Percentiles rank a stretch among this genome's conserved stretches.
phyloP scores from a whole-genome alignment of 768 basidiomycete species.

The Aureoboletus auriporus region DNA sequence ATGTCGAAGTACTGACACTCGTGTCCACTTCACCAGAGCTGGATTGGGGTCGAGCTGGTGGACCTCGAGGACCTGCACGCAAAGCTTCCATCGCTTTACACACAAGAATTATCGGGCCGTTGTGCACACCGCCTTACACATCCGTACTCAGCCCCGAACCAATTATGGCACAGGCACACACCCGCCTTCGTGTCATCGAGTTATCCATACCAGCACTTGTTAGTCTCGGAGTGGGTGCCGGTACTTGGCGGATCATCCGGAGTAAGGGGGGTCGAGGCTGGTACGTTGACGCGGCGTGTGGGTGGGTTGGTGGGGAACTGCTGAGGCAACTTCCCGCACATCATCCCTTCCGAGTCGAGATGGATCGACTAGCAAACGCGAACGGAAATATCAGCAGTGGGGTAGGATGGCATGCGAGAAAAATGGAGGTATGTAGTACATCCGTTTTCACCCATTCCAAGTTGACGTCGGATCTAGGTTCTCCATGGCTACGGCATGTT shows the following conservation, averaged over 20 bases:
- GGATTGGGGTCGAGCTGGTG: constrained; percentile 44
- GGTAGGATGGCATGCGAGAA: constrained; percentile 93
- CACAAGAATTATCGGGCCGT: constrained; percentile 69
- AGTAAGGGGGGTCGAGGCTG: constrained; percentile 94
- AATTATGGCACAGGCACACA: constrained; percentile 41
- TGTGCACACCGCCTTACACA: constrained; percentile 75
- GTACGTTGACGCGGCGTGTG: constrained; percentile 88
- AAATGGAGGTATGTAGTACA: constrained; percentile 84
- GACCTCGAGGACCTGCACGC: constrained; percentile 44
- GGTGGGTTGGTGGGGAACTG: constrained; percentile 62
- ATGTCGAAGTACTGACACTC: constrained; percentile 85
- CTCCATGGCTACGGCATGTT: constrained; percentile 88
- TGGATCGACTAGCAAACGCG: constrained; percentile 69
- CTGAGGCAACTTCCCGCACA: constrained; percentile 52
- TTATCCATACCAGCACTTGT: constrained; percentile 67
- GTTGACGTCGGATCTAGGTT: constrained; percentile 42
- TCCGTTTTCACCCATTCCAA: not conserved
- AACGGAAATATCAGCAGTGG: constrained; percentile 90
- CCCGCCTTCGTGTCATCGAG: constrained; percentile 84
- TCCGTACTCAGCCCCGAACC: constrained; percentile 44
- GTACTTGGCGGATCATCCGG: constrained; percentile 83
- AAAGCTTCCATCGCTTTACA: constrained; percentile 78
- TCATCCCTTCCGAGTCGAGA: constrained; percentile 68
- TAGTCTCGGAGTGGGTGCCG: constrained; percentile 73
- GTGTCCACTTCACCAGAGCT: constrained; percentile 74